Evolutionary conservation across 2,329 filamentous ascomycete genomes (phyloP).

Genomic region (Fusarium nisikadoi): DNA sequence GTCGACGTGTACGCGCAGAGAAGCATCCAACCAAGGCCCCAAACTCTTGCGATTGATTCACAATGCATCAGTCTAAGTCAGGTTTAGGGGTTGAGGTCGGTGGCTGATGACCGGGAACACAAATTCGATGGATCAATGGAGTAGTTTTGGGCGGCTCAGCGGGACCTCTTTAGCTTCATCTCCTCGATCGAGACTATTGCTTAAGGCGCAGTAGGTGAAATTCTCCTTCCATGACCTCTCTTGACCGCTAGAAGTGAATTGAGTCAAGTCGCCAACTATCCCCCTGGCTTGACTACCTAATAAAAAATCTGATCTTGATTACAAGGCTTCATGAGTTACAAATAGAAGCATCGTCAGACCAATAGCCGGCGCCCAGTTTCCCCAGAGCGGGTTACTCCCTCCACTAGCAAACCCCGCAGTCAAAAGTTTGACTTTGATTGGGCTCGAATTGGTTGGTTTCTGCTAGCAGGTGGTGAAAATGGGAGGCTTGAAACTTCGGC

Average conservation of each 20-base stretch:
- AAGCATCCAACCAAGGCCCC: background rate
- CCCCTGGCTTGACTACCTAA: background rate
- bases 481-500: background rate
- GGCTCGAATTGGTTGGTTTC: background rate
- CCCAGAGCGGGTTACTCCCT: slow-evolving; percentile 30
- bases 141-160: slow-evolving; percentile 29
- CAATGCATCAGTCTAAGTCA: slow-evolving; percentile 23
- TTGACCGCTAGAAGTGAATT: slow-evolving; percentile 12
- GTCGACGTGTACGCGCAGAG: slow-evolving; percentile 4
- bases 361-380: slow-evolving; percentile 38
- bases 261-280: slow-evolving; percentile 1
- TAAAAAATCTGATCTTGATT: background rate
- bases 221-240: background rate
- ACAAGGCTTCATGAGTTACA: slow-evolving; percentile 22
- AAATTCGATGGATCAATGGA: slow-evolving; percentile 28
- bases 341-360: slow-evolving; percentile 37
- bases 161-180: slow-evolving; percentile 20
- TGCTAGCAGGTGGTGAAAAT: slow-evolving; percentile 14
- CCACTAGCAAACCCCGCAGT: slow-evolving; percentile 42
- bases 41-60: slow-evolving; percentile 32
- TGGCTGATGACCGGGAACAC: slow-evolving; percentile 18
- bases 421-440: slow-evolving; percentile 30
- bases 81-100: background rate
- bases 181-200: slow-evolving; percentile 22
- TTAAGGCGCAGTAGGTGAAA: background rate